Conservation (phyloP, 345 rosid species). For the Corchorus capsularis region DNA sequence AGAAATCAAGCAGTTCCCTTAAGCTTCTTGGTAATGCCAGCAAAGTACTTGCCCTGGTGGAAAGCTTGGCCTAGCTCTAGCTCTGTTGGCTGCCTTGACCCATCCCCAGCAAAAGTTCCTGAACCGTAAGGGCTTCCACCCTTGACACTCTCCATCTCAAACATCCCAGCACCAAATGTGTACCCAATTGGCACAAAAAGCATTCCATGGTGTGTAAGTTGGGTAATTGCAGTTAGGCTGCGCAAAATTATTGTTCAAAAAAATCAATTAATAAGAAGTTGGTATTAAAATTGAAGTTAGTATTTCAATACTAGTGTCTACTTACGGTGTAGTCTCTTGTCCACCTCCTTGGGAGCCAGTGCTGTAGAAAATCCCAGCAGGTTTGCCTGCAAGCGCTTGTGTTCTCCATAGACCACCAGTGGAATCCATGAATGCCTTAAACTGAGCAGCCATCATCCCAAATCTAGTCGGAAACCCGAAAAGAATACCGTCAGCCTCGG, state of each 20-base stretch:
- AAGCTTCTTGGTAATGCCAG: slow-evolving; percentile 62
- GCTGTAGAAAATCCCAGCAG: slow-evolving; percentile 76
- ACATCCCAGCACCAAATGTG: slow-evolving; percentile 76
- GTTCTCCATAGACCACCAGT: slow-evolving; percentile 73
- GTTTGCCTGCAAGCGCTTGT: slow-evolving; percentile 70
- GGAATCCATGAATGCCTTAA: slow-evolving; percentile 69
- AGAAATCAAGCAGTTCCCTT: slow-evolving; percentile 41
- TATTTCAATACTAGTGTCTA: neutral
- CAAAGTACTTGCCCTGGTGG: slow-evolving; percentile 76
- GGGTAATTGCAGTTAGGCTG: slow-evolving; percentile 75
- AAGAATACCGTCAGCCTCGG: slow-evolving; percentile 63
- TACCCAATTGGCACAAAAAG: slow-evolving; percentile 71
- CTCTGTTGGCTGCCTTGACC: slow-evolving; percentile 63
- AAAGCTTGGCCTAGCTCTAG: slow-evolving; percentile 66
- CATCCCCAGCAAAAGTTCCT: slow-evolving; percentile 74
- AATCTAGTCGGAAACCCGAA: slow-evolving; percentile 77
- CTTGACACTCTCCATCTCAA: slow-evolving; percentile 63
- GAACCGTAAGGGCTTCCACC: slow-evolving; percentile 82
- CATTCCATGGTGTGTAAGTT: slow-evolving; percentile 77
- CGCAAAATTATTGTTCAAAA: neutral
- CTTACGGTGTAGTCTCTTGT: slow-evolving; percentile 81
- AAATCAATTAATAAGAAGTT: neutral
- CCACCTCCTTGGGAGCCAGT: slow-evolving; percentile 84
- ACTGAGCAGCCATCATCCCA: slow-evolving; percentile 82
- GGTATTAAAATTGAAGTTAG: neutral